phyloP scores from a whole-genome alignment of 768 basidiomycete genomes.

The Auricularia heimuer region DNA sequence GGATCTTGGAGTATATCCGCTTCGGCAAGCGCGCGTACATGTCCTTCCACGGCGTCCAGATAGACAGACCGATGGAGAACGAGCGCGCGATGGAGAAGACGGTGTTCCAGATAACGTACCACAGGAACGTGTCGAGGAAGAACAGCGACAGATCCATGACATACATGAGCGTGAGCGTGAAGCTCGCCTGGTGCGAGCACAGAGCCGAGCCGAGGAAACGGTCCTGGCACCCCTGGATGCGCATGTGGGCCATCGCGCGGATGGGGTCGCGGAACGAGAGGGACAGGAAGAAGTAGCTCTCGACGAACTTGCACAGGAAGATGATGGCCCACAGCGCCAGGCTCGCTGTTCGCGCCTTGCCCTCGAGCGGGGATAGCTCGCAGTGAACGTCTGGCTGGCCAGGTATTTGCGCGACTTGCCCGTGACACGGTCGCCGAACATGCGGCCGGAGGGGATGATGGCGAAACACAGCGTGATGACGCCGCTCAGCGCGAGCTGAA shows the following conservation, averaged over 20 bases:
- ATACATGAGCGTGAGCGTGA: slow-evolving; percentile 91
- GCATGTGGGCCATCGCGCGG: slow-evolving; percentile 92
- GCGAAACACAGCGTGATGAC: slow-evolving; percentile 79
- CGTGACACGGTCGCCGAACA: slow-evolving; percentile 97
- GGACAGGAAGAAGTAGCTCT: slow-evolving; percentile 98
- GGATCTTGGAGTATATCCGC: slow-evolving; percentile 89
- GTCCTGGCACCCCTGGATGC: slow-evolving; percentile 83
- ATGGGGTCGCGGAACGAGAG: slow-evolving; percentile 91
- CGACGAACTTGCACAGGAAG: slow-evolving; percentile 92
- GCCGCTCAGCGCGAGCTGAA: slow-evolving; percentile 92
- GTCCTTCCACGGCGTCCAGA: slow-evolving; percentile 99
- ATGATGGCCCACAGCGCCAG: slow-evolving; percentile 81
- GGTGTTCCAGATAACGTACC: slow-evolving; percentile 99
- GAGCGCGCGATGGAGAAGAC: slow-evolving; percentile 82
- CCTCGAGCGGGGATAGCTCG: slow-evolving; percentile 74
- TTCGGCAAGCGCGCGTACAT: slow-evolving; percentile 94
- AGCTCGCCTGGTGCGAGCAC: slow-evolving; percentile 74
- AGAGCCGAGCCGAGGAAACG: slow-evolving; percentile 74
- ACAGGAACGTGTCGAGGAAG: slow-evolving; percentile 99
- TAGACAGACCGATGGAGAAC: slow-evolving; percentile 85
- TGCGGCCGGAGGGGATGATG: slow-evolving; percentile 88
- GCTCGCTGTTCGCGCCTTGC: slow-evolving; percentile 64
- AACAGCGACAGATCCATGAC: slow-evolving; percentile 95
- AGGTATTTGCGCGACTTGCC: slow-evolving; percentile 95
- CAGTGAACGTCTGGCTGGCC: slow-evolving; percentile 96